Evolutionary conservation across 441 rosid genomes (phyloP), one percentile per base, ranked within the genome.

Genomic region (Erysimum cheiri): DNA sequence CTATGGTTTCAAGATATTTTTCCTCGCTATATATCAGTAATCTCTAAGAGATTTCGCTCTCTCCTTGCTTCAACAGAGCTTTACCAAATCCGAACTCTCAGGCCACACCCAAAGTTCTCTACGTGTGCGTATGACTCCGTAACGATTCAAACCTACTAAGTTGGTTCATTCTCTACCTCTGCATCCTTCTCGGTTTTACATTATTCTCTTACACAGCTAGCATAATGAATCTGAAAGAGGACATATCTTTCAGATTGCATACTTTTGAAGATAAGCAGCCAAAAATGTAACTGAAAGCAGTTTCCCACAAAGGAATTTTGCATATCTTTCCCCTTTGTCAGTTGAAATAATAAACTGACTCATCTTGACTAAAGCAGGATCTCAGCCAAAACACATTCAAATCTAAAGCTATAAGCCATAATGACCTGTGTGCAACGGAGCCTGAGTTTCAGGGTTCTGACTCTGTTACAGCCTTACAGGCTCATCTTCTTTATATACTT

Each of bases 401-500:
- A 22, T 22, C 24, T 22, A 22, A 22, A 22, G 24, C 24, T 22
- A 1, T 22, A 22, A 22, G 24, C 24, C 24, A 22, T 1, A 22
- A 2, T 22, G 24, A 41, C 43, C 1, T 72, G 11, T 50, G 49
- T 73, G 39, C 24, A n/a, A 22, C 1, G 1, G 53, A 68, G 55
- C 14, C 64, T 47, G 41, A 63, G 44, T 40, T 19, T 13, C 28
- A 36, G 7, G 36, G 11, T 11, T 32, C 29, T 35, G 48, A 12
- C 14, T 63, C 26, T 55, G 58, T n/a, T n/a, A n/a, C n/a, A n/a
- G n/a, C n/a, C n/a, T 64, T 46, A 8, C n/a, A 55, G 26, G 43
- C 35, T 72, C 66, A 37, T 64, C 41, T 72, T 64, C 64, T 71
- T 32, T 32, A 12, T 8, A 36, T 59, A 12, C 2, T 35, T 47